Conservation (phyloP, 768 basidiomycete species). For the Lactifluus pinguis region DNA sequence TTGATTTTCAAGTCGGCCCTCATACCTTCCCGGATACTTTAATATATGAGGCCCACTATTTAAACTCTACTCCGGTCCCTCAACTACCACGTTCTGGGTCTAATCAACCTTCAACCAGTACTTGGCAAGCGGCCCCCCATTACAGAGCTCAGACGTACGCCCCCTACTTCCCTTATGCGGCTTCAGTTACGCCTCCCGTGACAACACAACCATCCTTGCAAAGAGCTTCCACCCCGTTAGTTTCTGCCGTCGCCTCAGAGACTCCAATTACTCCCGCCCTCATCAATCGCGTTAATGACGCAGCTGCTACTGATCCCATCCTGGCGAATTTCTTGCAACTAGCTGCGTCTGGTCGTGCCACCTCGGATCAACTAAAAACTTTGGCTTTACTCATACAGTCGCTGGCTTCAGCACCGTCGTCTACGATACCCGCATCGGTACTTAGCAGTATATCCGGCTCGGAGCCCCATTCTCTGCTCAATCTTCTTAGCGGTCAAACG, state of each 20-base stretch:
- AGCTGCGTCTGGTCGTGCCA: conserved; percentile 53
- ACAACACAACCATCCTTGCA: conserved; percentile 11
- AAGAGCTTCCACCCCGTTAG: conserved; percentile 31
- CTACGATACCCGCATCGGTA: neutral
- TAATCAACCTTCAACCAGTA: conserved; percentile 20
- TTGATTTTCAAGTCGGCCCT: conserved; percentile 66
- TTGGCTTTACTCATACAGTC: conserved; percentile 69
- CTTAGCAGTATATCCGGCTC: conserved; percentile 1
- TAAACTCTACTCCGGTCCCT: conserved; percentile 27
- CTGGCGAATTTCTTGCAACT: conserved; percentile 57
- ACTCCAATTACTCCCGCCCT: conserved; percentile 46
- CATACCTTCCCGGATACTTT: conserved; percentile 60
- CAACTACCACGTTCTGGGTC: conserved; percentile 20
- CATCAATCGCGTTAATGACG: conserved; percentile 55
- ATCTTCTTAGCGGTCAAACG: neutral
- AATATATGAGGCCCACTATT: conserved; percentile 68
- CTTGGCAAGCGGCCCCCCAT: conserved; percentile 13
- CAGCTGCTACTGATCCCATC: conserved; percentile 58
- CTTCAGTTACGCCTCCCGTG: neutral
- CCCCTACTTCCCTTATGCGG: neutral
- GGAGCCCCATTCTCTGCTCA: conserved; percentile 3
- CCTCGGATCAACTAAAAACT: conserved; percentile 54
- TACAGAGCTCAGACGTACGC: conserved; percentile 13
- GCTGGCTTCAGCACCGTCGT: conserved; percentile 32
- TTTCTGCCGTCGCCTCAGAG: conserved; percentile 38